phyloP scores from a whole-genome alignment of 495 filamentous ascomycete species.

The Tetracladium setigerum region DNA sequence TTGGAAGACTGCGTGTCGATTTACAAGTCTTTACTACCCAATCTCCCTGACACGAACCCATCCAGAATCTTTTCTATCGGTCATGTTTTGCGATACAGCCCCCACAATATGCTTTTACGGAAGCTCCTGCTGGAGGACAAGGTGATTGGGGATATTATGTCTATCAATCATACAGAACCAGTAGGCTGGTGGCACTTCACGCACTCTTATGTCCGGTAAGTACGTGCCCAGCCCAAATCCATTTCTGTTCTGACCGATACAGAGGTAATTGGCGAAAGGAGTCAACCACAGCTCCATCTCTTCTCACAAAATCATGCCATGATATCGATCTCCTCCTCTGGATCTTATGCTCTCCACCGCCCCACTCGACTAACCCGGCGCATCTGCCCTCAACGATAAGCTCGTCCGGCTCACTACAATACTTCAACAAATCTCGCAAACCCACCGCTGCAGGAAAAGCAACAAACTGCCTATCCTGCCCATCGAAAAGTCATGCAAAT shows the following conservation, averaged over 20 bases:
- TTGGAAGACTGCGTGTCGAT: conserved; percentile 69
- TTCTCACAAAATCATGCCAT: conserved; percentile 92
- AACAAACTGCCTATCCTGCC: conserved; percentile 84
- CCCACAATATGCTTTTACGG: conserved; percentile 80
- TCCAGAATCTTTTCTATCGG: conserved; percentile 74
- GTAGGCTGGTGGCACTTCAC: conserved; percentile 96
- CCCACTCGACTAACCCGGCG: conserved; percentile 31
- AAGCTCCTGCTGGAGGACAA: conserved; percentile 65
- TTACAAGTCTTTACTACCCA: conserved; percentile 44
- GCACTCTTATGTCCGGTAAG: conserved; percentile 79
- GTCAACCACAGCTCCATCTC: conserved; percentile 59
- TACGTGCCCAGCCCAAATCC: background rate
- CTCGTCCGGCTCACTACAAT: conserved; percentile 63
- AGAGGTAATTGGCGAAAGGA: conserved; percentile 89
- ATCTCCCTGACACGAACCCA: conserved; percentile 25
- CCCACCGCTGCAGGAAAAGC: conserved; percentile 62
- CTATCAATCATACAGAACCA: conserved; percentile 85
- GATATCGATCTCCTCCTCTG: conserved; percentile 90
- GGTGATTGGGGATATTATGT: conserved; percentile 78
- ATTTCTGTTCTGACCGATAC: background rate
- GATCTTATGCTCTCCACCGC: conserved; percentile 65
- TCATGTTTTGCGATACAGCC: conserved; percentile 74
- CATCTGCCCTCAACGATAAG: conserved; percentile 70
- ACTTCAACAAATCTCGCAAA: conserved; percentile 68
- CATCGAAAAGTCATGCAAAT: conserved; percentile 64